Evolutionary conservation across 345 rosid species (phyloP), one percentile per base, ranked within the genome.

Genomic region (Murraya paniculata): DNA sequence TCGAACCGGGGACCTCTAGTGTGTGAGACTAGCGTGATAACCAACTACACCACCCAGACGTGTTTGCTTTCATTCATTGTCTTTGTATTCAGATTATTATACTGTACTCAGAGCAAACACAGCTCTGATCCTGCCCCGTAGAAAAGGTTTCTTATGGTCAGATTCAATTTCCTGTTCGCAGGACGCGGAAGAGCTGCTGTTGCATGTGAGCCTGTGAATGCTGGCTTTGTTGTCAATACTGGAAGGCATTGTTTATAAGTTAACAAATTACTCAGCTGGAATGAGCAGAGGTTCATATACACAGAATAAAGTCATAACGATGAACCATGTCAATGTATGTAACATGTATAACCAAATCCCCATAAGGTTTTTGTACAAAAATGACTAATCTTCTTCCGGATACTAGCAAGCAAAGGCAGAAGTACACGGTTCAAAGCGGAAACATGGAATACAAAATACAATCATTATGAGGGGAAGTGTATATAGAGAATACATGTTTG

Each of bases 1-100:
- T 91, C 91, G 85, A 88, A 86, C 86, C 81, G 83, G 90, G 87
- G 89, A 87, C 88, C 91, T 88, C 86, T 87, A 88, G 91, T 87
- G 94, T 85, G 89, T 87, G 89, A 91, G 91, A 89, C 94, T 91
- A 89, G 88, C 91, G 88, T 86, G 94, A 91, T 91, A 86, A 89
- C 90, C 89, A 75, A 88, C 94, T 91, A 90, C 92, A 89, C 92
- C 91, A 88, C 87, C 89, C 89, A 85, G 88, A 88, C 91, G 21
- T 2, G 0, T 6, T 55, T 6, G n/a, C 2, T 8, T 38, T 2
- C 0, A 0, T 8, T 2, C 2, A 38, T 0, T 8, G 41, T 38
- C 2, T 2, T 38, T 8, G n/a, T 8, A 36, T 36, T 38, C 41
- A 31, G 3, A 31, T 10, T 28, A 11, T 14, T 3, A 13, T 33